phyloP scores from a whole-genome alignment of 805 yeast genomes.

The Yarrowia osloensis region DNA sequence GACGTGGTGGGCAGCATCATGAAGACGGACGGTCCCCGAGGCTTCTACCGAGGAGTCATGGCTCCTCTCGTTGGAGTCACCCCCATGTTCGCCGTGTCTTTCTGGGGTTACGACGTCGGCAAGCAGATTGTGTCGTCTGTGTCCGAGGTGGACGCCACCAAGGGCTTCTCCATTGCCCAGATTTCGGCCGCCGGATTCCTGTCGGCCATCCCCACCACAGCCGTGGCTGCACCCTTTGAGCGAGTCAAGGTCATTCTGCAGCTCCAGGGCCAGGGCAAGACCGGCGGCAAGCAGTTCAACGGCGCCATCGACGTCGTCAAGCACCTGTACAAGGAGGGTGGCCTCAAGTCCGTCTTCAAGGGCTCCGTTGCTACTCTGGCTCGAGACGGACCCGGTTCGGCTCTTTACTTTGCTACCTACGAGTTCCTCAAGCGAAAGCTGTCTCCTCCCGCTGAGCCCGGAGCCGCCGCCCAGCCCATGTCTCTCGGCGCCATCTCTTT shows the following conservation, averaged over 20 bases:
- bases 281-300: constrained; percentile 44
- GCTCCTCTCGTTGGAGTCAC: constrained; percentile 97
- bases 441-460: constrained; percentile 46
- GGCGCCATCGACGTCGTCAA: constrained; percentile 62
- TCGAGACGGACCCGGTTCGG: constrained; percentile 97
- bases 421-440: constrained; percentile 71
- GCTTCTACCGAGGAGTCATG: constrained; percentile 89
- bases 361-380: constrained; percentile 92
- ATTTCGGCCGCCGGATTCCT: constrained; percentile 91
- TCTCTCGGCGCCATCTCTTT: constrained; percentile 74
- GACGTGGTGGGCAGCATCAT: constrained; percentile 72
- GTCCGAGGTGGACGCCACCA: constrained; percentile 38
- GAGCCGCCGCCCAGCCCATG: constrained; percentile 55
- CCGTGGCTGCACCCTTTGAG: constrained; percentile 97
- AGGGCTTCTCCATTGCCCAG: constrained; percentile 61
- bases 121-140: constrained; percentile 63
- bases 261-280: constrained; percentile 56
- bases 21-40: constrained; percentile 70
- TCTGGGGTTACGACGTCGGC: constrained; percentile 98
- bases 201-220: constrained; percentile 91
- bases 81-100: constrained; percentile 96
- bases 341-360: constrained; percentile 78
- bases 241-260: constrained; percentile 93
- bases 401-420: constrained; percentile 91
- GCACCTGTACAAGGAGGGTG: constrained; percentile 76